Conservation (phyloP, 2,329 filamentous ascomycete genomes). For the Fusarium newnesense region DNA sequence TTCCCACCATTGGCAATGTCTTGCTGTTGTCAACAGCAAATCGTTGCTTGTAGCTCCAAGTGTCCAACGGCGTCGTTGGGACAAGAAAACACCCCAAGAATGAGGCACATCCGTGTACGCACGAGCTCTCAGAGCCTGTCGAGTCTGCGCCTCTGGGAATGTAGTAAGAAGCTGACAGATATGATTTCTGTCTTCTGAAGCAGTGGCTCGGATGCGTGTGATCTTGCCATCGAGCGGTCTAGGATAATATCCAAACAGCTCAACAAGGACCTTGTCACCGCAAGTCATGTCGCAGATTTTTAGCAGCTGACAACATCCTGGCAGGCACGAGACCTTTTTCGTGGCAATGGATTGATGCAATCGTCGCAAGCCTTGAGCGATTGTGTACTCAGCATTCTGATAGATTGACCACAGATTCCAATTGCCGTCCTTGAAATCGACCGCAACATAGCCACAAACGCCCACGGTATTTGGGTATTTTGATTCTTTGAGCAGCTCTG, state of each 20-base stretch:
- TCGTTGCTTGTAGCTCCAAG: slow-evolving; percentile 43
- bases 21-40: slow-evolving; percentile 29
- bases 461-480: slow-evolving; percentile 53
- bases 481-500: slow-evolving; percentile 48
- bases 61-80: slow-evolving; percentile 43
- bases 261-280: slow-evolving; percentile 36
- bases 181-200: slow-evolving; percentile 41
- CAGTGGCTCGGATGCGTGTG: slow-evolving; percentile 40
- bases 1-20: slow-evolving; percentile 41
- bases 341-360: slow-evolving; percentile 41
- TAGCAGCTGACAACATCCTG: slow-evolving; percentile 40
- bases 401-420: slow-evolving; percentile 44
- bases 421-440: slow-evolving; percentile 38
- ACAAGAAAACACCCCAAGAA: slow-evolving; percentile 53
- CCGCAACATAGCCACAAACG: slow-evolving; percentile 54
- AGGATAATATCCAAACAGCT: slow-evolving; percentile 40
- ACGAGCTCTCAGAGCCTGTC: slow-evolving; percentile 53
- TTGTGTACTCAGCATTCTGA: slow-evolving; percentile 42
- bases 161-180: slow-evolving; percentile 41
- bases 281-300: slow-evolving; percentile 40
- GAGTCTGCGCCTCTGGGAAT: slow-evolving; percentile 50
- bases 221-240: slow-evolving; percentile 36
- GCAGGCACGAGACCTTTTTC: slow-evolving; percentile 40
- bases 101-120: slow-evolving; percentile 54
- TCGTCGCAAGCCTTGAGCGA: slow-evolving; percentile 41